A percentile compares a stretch with the other conserved stretches of the same genome.
phyloP scores from a whole-genome alignment of 345 rosid genomes.

The Populus simonii region DNA sequence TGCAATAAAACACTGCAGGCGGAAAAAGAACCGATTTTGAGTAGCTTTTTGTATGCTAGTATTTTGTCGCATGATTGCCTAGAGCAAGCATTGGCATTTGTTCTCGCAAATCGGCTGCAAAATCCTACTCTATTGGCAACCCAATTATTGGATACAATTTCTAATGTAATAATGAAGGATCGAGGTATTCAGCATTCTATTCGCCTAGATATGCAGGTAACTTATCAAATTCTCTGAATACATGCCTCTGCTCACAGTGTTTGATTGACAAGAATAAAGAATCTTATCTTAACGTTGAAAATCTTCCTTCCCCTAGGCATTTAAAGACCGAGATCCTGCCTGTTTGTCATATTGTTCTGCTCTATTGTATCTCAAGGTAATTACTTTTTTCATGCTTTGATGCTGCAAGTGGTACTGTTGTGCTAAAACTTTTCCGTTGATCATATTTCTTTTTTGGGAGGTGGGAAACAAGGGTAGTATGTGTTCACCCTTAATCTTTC shows the following conservation, averaged over 20 bases:
- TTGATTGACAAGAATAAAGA: not conserved
- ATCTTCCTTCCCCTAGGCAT: slow-evolving; percentile 48
- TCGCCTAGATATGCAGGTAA: slow-evolving; percentile 82
- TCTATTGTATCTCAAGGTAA: slow-evolving; percentile 71
- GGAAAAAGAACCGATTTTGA: slow-evolving; percentile 83
- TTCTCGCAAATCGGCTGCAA: slow-evolving; percentile 74
- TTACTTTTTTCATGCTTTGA: not conserved
- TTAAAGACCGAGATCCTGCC: slow-evolving; percentile 83
- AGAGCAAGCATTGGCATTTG: slow-evolving; percentile 84
- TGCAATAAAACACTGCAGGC: slow-evolving; percentile 45
- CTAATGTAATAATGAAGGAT: slow-evolving; percentile 60
- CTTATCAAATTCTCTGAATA: not conserved
- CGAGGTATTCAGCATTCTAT: slow-evolving; percentile 60
- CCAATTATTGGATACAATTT: slow-evolving; percentile 72
- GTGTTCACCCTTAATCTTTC: not conserved
- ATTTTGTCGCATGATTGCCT: slow-evolving; percentile 70
- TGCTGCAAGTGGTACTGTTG: not conserved
- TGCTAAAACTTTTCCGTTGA: not conserved
- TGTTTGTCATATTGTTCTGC: slow-evolving; percentile 81
- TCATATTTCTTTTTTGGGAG: not conserved
- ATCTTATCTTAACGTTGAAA: slow-evolving; percentile 7
- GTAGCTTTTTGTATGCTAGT: slow-evolving; percentile 89
- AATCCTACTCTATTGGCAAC: slow-evolving; percentile 80
- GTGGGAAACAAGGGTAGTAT: not conserved
- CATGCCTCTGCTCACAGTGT: not conserved